Conservation (phyloP, 2,329 filamentous ascomycete species). For the Neofusicoccum laricinum region DNA sequence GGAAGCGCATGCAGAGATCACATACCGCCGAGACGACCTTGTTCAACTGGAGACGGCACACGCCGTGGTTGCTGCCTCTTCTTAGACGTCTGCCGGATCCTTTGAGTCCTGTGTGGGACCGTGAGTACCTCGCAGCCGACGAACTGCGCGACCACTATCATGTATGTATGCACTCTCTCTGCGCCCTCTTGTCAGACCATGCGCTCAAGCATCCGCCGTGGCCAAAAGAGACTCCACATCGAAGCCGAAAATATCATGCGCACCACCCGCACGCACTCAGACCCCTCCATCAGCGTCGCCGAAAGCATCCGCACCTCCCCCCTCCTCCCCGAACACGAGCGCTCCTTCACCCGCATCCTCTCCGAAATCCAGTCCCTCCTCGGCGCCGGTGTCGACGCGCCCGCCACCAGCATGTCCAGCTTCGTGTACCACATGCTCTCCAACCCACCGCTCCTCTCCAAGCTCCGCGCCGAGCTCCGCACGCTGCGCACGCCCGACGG, state of each 20-base stretch:
- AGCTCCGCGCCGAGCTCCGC: slow-evolving; percentile 18
- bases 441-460: slow-evolving; percentile 1
- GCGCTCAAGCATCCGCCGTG: background rate
- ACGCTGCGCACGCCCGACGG: slow-evolving; percentile 18
- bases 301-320: background rate
- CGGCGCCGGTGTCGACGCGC: slow-evolving; percentile 21
- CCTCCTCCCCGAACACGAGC: slow-evolving; percentile 14
- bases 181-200: no score
- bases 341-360: slow-evolving; percentile 11
- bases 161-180: background rate
- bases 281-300: background rate
- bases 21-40: background rate
- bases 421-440: slow-evolving; percentile 19
- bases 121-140: background rate
- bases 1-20: background rate
- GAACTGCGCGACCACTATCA: background rate
- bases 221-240: background rate
- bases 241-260: background rate
- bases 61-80: background rate
- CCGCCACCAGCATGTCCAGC: slow-evolving; percentile 18
- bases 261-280: background rate
- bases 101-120: background rate
- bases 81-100: background rate
- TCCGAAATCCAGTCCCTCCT: slow-evolving; percentile 19
- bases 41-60: background rate